Evolutionary conservation across 2,329 filamentous ascomycete species (phyloP).

Genomic region (Exophiala mesophila): DNA sequence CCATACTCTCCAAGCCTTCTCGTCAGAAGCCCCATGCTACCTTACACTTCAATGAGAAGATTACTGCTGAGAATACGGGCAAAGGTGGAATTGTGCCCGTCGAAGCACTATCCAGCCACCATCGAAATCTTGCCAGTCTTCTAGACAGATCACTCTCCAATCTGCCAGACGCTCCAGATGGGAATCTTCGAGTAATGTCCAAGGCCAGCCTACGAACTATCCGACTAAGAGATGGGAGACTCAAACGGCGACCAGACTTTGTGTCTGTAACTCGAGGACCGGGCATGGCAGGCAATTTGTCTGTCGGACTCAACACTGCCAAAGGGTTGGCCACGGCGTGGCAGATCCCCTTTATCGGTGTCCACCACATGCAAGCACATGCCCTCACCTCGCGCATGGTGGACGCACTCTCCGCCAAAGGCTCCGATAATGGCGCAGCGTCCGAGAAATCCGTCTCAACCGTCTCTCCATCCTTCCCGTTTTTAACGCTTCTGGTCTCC

Average conservation of each 20-base stretch:
- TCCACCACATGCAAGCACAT: slow-evolving; percentile 98
- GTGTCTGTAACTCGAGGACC: slow-evolving; percentile 87
- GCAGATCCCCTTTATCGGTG: slow-evolving; percentile 74
- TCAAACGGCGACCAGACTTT: slow-evolving; percentile 63
- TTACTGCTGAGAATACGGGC: slow-evolving; percentile 71
- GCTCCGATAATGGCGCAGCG: slow-evolving; percentile 8
- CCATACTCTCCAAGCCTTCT: slow-evolving; percentile 61
- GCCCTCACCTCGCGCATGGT: slow-evolving; percentile 80
- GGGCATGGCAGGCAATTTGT: slow-evolving; percentile 76
- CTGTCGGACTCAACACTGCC: slow-evolving; percentile 72
- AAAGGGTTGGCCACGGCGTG: slow-evolving; percentile 84
- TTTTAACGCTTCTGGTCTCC: slow-evolving; percentile 81
- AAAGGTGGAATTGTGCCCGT: slow-evolving; percentile 78
- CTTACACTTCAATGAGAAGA: slow-evolving; percentile 72
- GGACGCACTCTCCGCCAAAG: slow-evolving; percentile 49
- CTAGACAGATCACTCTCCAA: slow-evolving; percentile 58
- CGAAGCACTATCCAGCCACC: slow-evolving; percentile 70
- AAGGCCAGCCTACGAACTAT: background rate
- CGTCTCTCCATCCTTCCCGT: slow-evolving; percentile 71
- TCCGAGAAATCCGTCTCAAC: slow-evolving; percentile 36
- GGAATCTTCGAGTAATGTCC: background rate
- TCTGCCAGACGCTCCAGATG: slow-evolving; percentile 42
- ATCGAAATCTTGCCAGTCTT: slow-evolving; percentile 62
- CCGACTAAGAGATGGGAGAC: slow-evolving; percentile 22
- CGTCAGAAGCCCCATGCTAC: slow-evolving; percentile 38